Evolutionary conservation across 768 basidiomycete genomes (phyloP).

Genomic region (Mycena capillaripes): DNA sequence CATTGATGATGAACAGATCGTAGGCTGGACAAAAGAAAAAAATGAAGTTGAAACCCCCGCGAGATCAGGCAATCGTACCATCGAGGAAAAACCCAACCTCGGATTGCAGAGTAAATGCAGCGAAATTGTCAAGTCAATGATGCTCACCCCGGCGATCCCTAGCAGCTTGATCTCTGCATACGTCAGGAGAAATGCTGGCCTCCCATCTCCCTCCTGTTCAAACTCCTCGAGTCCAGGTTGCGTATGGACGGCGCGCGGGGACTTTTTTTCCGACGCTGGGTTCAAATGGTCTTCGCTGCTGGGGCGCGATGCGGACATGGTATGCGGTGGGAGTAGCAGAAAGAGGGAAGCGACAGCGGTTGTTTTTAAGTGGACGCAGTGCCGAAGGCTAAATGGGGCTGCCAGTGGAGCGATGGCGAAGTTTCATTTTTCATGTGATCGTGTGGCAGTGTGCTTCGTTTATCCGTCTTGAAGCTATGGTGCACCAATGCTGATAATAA

Average conservation of each 20-base stretch:
- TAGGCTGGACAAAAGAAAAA: conserved; percentile 59
- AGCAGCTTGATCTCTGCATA: conserved; percentile 71
- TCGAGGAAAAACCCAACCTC: conserved; percentile 82
- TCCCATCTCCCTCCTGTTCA: conserved; percentile 30
- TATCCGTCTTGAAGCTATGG: too few relatives aligned
- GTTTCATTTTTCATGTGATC: too few relatives aligned
- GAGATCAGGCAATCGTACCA: conserved; percentile 55
- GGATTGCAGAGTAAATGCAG: neutral
- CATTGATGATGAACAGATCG: conserved; percentile 81
- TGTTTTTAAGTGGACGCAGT: neutral
- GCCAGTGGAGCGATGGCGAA: neutral
- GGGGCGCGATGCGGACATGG: neutral
- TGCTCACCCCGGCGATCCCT: conserved; percentile 70
- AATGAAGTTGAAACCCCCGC: neutral
- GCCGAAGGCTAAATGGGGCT: too few relatives aligned
- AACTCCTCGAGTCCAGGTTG: conserved; percentile 6
- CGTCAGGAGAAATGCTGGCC: conserved; percentile 46
- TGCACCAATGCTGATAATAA: too few relatives aligned
- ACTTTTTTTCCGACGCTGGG: neutral
- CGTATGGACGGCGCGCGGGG: too few relatives aligned
- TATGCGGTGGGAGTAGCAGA: neutral
- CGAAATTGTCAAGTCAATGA: neutral
- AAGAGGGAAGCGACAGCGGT: neutral
- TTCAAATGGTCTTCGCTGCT: neutral
- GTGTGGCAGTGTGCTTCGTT: too few relatives aligned